Evolutionary conservation across 441 rosid genomes (phyloP).

Genomic region (Sinapis alba): DNA sequence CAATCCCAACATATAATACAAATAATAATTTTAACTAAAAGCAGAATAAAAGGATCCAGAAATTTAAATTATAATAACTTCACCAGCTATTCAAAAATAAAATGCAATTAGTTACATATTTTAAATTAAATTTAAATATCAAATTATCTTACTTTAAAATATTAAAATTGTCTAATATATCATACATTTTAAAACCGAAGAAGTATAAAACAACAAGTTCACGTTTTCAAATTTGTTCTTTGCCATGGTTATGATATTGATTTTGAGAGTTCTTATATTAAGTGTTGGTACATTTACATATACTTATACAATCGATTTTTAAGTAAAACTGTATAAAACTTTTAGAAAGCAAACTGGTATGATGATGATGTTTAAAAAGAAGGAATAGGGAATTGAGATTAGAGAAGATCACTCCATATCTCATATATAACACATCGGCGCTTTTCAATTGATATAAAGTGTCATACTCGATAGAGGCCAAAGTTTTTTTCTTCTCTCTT

Average conservation of each 20-base stretch:
- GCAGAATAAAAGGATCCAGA: not conserved
- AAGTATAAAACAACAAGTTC: not conserved
- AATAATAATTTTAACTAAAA: not conserved
- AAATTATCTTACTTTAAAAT: not conserved
- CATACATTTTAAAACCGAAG: not conserved
- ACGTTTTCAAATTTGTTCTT: not conserved
- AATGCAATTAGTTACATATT: not conserved
- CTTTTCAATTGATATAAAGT: slow-evolving; percentile 38
- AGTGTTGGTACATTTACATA: not conserved
- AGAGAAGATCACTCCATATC: slow-evolving; percentile 43
- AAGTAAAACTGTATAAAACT: not conserved
- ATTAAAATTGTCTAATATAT: not conserved
- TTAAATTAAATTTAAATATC: not conserved
- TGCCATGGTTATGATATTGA: not conserved
- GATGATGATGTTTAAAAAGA: slow-evolving; percentile 12
- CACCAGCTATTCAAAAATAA: not conserved
- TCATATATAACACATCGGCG: slow-evolving; percentile 24
- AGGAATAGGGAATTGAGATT: slow-evolving; percentile 49
- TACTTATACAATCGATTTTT: not conserved
- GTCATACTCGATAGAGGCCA: slow-evolving; percentile 21
- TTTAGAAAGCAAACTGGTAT: not conserved
- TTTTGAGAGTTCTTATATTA: not conserved
- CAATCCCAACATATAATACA: not conserved
- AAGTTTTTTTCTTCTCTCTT: slow-evolving; percentile 34
- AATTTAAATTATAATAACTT: not conserved